Evolutionary conservation across 1,284 basidiomycete genomes (phyloP), one percentile per base, ranked within the genome.

Genomic region (Cerrena zonata): DNA sequence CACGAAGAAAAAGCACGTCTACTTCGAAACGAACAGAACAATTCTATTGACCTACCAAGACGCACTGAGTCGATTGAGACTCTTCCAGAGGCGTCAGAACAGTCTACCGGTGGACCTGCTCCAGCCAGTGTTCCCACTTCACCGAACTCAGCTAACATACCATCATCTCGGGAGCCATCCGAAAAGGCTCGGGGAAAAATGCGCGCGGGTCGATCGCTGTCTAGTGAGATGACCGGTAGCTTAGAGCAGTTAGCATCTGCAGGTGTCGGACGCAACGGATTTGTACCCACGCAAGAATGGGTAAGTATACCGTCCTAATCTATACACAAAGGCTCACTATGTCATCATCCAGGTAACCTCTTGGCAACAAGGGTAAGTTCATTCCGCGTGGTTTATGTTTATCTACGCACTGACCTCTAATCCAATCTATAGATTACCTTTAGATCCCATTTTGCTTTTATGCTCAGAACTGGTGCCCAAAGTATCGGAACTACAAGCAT

Each of bases 241-340:
- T 68, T 86, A 44, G 84, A 89, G 57, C 75, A 78, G 45, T 67
- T 84, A 24, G 81, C 84, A 13, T 74, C 79, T 24, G 74, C 75
- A 5, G 84, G 82, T 5, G 78, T 92, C 19, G 91, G 91, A 19
- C 76, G 88, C 54, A 93, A 91, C 63, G 91, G 91, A 1, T 97
- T 95, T 67, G 76, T 93, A 3, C 92, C 94, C 5, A 94, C 91
- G 2, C 90, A 95, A 64, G 91, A 91, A 79, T 97, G 94, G 92
- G 91, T 91, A 53, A 65, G 82, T 71, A 55, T 63, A 40, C 40
- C 48, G 23, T 12, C 23, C 34, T 15, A 47, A 23, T 18, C 22
- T 30, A 11, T 21, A 18, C 21, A 42, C 10, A 25, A 22, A 23
- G 18, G 21, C 19, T 18, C 24, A 5, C 25, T 15, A 40, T 1